These are phyloP conservation scores for Phytophthora lateralis DNA, from an alignment of 352 stramenopile genomes.

Conservation along the genomic window DNA sequence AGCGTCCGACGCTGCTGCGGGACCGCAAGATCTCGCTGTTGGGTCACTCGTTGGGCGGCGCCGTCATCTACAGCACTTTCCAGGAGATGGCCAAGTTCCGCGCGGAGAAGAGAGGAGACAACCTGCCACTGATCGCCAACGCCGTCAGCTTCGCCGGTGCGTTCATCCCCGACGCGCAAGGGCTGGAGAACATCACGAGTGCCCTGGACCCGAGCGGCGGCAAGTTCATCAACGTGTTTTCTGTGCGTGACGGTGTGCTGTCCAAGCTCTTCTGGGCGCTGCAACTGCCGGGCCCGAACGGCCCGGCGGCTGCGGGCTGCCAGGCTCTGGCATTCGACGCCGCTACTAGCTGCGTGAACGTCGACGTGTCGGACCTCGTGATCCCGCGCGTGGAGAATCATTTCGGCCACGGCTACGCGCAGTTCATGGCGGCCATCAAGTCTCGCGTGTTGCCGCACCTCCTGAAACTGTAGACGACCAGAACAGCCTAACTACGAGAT, in stretches of 20 bases:
- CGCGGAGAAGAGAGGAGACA: constrained; percentile 10
- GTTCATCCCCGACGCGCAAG: constrained; percentile 52
- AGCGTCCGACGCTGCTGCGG: constrained; percentile 52
- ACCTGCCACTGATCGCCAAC: constrained; percentile 43
- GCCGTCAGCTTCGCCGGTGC: constrained; percentile 77
- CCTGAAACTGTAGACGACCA: constrained; percentile 6
- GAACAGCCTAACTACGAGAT: too few relatives aligned
- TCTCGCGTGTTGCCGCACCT: constrained; percentile 56
- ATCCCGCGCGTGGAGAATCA: constrained; percentile 61
- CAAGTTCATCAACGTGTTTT: constrained; percentile 85
- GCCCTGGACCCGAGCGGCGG: constrained; percentile 44
- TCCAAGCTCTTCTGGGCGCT: constrained; percentile 78
- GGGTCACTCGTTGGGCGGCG: constrained; percentile 80
- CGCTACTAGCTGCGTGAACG: constrained; percentile 41
- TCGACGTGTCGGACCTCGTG: constrained; percentile 78
- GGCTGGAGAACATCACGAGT: constrained; percentile 39
- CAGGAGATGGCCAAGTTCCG: constrained; percentile 67
- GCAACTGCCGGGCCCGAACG: constrained; percentile 48
- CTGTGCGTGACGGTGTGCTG: constrained; percentile 70
- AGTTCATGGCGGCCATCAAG: constrained; percentile 70
- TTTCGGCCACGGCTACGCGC: constrained; percentile 82
- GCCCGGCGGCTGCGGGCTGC: constrained; percentile 60
- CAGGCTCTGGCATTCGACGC: constrained; percentile 35
- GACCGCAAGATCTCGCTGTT: constrained; percentile 69
- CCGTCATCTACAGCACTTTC: constrained; percentile 75